Evolutionary conservation across 1,139 yeast genomes (phyloP), one percentile per base, ranked within the genome.

Genomic region (Hemisphaericaspora xylanilytica): DNA sequence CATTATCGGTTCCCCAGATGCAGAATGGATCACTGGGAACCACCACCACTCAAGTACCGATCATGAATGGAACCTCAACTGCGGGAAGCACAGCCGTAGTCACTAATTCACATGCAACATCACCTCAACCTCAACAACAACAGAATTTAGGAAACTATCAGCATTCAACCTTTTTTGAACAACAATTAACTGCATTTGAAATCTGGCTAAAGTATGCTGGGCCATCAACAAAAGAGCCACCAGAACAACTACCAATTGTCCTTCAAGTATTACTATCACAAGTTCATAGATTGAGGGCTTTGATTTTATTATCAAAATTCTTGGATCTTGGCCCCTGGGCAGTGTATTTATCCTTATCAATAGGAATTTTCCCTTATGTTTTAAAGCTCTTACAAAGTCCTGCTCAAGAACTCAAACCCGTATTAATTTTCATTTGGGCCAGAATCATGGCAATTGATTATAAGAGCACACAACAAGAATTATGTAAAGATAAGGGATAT

Each of bases 261-360:
- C 66, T 94, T 18, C 99, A 92, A 58, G 97, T 92, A 8, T 67
- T 92, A 28, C 66, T 92, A 22, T 90, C 97, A 0, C 99, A 94
- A 58, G 95, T 89, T 0, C 98, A 92, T 61, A 76, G 98, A 45
- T 75, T 92, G 11, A 66, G 97, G 24, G 98, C 99, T 0, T 68
- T 92, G 37, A 86, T 88, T 27, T 61, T 94, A 41, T 68, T 94
- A 9, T 85, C 96, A 3, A 80, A 87, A 48, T 92, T 90, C 56
- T 70, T 92, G 31, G 98, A 92, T 59, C 66, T 92, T 32, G 99
- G 99, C 0, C 97, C 98, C 0, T 88, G 96, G 94, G 97, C 98
- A 0, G 98, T 92, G 0, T 88, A 89, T 51, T 68, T 90, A 31
- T 95, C 97, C 0, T 68, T 92, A 28, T 86, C 96, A 3, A 90